phyloP scores from a whole-genome alignment of 257 asterid genomes.

The Fraxinus cuspidata region DNA sequence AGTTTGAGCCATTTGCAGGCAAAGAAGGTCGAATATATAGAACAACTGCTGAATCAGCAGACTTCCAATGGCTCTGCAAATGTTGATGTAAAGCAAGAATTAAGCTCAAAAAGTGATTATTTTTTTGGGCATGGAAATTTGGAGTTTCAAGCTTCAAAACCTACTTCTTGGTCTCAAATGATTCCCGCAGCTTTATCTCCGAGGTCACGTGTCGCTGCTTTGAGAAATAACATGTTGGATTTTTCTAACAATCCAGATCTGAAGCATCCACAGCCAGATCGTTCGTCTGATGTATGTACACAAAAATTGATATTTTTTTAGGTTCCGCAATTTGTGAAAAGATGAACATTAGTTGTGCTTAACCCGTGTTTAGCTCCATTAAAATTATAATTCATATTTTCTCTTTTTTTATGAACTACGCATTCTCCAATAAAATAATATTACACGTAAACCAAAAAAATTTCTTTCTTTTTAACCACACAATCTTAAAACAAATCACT shows the following conservation, averaged over 20 bases:
- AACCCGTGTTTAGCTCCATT: too few species aligned
- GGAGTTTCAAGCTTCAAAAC: slow-evolving; percentile 33
- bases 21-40: too few species aligned
- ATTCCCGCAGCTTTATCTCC: slow-evolving; percentile 51
- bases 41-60: slow-evolving; percentile 29
- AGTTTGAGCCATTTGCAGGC: slow-evolving; percentile 26
- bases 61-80: slow-evolving; percentile 8
- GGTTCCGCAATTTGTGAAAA: not conserved
- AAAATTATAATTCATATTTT: too few species aligned
- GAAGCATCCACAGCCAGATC: slow-evolving; percentile 49
- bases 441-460: too few species aligned
- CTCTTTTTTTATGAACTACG: too few species aligned
- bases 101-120: slow-evolving; percentile 16
- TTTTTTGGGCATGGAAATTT: slow-evolving; percentile 29
- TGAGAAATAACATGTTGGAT: slow-evolving; percentile 55
- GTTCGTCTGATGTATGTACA: slow-evolving; percentile 52
- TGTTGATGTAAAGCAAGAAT: slow-evolving; percentile 34
- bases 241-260: slow-evolving; percentile 43
- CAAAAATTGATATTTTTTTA: not conserved
- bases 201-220: slow-evolving; percentile 47
- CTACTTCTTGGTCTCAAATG: slow-evolving; percentile 43
- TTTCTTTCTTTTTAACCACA: too few species aligned
- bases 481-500: too few species aligned
- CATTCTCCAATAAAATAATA: too few species aligned
- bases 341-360: not conserved